Evolutionary conservation across 2,329 filamentous ascomycete species (phyloP).

Genomic region (Alternaria brassicae): DNA sequence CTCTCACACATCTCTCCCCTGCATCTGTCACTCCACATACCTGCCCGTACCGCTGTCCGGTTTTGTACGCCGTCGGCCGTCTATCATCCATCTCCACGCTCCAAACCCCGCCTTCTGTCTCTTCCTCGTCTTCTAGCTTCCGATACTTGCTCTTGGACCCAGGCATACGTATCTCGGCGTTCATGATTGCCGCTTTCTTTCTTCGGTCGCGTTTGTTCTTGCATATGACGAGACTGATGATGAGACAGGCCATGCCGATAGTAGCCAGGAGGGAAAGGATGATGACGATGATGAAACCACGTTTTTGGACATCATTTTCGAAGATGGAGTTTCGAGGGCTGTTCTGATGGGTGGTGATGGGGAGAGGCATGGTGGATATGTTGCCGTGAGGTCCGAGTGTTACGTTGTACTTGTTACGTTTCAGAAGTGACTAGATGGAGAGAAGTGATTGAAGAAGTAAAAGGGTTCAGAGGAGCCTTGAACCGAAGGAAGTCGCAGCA

Average conservation of each 20-base stretch:
- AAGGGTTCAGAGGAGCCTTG: rapidly evolving
- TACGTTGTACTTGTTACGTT: background rate
- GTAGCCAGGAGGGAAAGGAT: slow-evolving; percentile 6
- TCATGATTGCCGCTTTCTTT: slow-evolving; percentile 4
- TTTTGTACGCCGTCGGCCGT: slow-evolving; percentile 1
- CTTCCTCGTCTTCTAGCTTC: slow-evolving; percentile 9
- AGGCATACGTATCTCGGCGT: slow-evolving; percentile 1
- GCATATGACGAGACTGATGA: slow-evolving; percentile 3
- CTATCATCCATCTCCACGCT: slow-evolving; percentile 13
- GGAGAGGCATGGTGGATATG: background rate
- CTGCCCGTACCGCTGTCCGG: background rate
- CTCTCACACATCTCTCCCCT: background rate
- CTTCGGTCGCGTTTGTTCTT: slow-evolving; percentile 9
- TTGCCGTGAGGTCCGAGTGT: too few relatives aligned
- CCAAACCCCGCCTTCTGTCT: slow-evolving; percentile 3
- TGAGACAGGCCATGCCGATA: slow-evolving; percentile 10
- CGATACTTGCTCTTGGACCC: slow-evolving; percentile 5
- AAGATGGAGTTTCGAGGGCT: slow-evolving; percentile 4
- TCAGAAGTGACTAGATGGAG: background rate
- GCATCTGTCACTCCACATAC: background rate
- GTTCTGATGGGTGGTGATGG: too few relatives aligned
- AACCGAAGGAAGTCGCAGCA: background rate
- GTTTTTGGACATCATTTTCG: background rate
- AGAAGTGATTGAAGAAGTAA: background rate
- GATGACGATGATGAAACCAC: slow-evolving; percentile 12